Base-by-base conservation (phyloP, 2,329 filamentous ascomycete genomes). In the Penicillium crustosum region DNA sequence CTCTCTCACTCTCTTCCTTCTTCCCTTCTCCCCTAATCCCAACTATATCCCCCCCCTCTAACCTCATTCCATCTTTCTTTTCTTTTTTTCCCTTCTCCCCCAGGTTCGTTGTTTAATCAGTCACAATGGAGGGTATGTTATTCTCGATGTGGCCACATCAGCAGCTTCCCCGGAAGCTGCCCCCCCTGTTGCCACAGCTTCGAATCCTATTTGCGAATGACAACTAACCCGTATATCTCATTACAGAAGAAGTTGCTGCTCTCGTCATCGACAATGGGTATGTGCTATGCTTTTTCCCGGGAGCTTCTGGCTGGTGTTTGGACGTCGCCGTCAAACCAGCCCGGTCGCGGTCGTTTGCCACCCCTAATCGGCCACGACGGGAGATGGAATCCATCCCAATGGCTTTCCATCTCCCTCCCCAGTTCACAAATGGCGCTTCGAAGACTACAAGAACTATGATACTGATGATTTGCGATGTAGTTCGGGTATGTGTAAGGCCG, bases 201-300 rank as follows among this genome's bases (percentile, higher is more conserved):
- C 45, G 49, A 49, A 52, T 49, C 56, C 49, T 10, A 29, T 13
- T 64, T 50, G 53, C 38, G 48, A 56, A 53, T 67, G 65, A 71
- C 33, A 21, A 48, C 77, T 79, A 70, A 79, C 75, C 35, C 67
- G 61, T 68, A 54, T 69, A 77, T 64, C 71, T 64, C 62, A 63
- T 66, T 82, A 81, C 79, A 97, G 94, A 99, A 88, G 94, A 99
- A 91, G 94, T 99, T 83, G 94, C 94, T 82, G 94, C 94, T 82
- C 93, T 99, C 91, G 94, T 99, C 83, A 97, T 99, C 85, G 94
- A 99, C 93, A 99, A 99, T 97, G 94, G 94, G 94, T 99, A 93
- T 91, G 93, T 84, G 82, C 74, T 69, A 68, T 60, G 44, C 51
- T 62, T 62, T 58, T 58, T 47, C 54, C 61, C 66, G 61, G 49